Evolutionary conservation across 768 basidiomycete genomes (phyloP).

Genomic region (Leccinum boreale): DNA sequence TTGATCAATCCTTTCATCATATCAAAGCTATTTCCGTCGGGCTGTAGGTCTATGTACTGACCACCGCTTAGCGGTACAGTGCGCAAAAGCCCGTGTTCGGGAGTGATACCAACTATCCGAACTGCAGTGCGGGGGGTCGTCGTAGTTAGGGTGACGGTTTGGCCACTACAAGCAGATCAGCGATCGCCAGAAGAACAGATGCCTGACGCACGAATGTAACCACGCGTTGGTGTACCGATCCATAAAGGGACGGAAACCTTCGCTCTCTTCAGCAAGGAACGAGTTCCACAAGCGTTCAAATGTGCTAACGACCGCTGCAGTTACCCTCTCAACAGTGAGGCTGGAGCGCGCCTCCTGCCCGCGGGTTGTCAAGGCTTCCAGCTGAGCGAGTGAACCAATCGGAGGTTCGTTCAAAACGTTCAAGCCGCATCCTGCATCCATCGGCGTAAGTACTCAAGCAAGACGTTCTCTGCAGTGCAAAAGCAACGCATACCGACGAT

Average conservation of each 20-base stretch:
- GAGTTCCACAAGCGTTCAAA: slow-evolving; percentile 79
- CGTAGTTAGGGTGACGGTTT: slow-evolving; percentile 79
- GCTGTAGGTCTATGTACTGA: slow-evolving; percentile 84
- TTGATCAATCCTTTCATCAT: slow-evolving; percentile 83
- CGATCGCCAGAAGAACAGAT: neutral
- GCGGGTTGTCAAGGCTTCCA: slow-evolving; percentile 38
- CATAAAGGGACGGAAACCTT: slow-evolving; percentile 81
- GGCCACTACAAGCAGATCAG: slow-evolving; percentile 52
- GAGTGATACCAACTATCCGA: slow-evolving; percentile 81
- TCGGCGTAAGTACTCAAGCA: neutral
- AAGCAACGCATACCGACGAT: slow-evolving; percentile 65
- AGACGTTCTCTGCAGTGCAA: neutral
- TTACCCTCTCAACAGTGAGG: slow-evolving; percentile 70
- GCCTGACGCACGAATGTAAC: slow-evolving; percentile 81
- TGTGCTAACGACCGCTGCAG: slow-evolving; percentile 67
- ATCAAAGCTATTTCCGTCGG: slow-evolving; percentile 97
- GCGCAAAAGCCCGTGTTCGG: slow-evolving; percentile 82
- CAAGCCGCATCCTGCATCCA: slow-evolving; percentile 72
- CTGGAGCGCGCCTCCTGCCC: neutral
- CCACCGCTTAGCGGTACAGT: slow-evolving; percentile 51
- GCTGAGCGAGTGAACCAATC: slow-evolving; percentile 75
- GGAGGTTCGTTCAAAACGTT: slow-evolving; percentile 84
- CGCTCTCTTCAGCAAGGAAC: slow-evolving; percentile 51
- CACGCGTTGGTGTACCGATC: slow-evolving; percentile 75
- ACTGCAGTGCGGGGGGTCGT: slow-evolving; percentile 64